phyloP scores from a whole-genome alignment of 148 eudicot species.

The Beta vulgaris region DNA sequence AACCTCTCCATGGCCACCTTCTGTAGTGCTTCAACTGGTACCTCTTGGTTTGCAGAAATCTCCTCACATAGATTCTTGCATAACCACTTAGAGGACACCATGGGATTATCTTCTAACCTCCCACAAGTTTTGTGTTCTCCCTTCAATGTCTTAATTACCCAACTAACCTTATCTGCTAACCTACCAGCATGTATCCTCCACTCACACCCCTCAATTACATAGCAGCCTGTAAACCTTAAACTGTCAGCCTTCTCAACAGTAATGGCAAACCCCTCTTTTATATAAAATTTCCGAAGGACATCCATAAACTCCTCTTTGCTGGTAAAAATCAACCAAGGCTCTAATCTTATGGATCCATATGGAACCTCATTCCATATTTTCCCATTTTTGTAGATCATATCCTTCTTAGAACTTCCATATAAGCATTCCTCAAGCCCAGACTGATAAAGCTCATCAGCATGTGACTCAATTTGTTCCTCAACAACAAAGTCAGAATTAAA shows the following conservation, averaged over 20 bases:
- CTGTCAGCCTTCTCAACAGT: background rate
- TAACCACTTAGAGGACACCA: background rate
- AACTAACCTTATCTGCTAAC: background rate
- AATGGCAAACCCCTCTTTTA: constrained; percentile 7
- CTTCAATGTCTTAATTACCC: background rate
- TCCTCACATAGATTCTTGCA: no score
- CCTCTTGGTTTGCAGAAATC: no score
- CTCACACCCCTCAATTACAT: background rate
- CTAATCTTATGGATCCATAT: background rate
- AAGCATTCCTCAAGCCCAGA: no score
- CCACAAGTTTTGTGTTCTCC: background rate
- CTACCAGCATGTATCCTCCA: constrained; percentile 5
- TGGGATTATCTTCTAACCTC: background rate
- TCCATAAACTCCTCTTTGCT: background rate
- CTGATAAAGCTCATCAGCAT: no score
- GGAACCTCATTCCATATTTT: no score
- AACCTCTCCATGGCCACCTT: background rate
- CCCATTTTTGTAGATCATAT: no score
- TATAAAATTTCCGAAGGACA: background rate
- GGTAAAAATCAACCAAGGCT: background rate
- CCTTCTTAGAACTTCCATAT: no score
- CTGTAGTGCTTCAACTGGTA: background rate
- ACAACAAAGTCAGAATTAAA: no score
- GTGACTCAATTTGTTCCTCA: no score
- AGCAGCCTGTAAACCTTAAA: background rate